Evolutionary conservation across 2,329 filamentous ascomycete species (phyloP), one percentile per base, ranked within the genome.

Genomic region (Calonectria pteridis): DNA sequence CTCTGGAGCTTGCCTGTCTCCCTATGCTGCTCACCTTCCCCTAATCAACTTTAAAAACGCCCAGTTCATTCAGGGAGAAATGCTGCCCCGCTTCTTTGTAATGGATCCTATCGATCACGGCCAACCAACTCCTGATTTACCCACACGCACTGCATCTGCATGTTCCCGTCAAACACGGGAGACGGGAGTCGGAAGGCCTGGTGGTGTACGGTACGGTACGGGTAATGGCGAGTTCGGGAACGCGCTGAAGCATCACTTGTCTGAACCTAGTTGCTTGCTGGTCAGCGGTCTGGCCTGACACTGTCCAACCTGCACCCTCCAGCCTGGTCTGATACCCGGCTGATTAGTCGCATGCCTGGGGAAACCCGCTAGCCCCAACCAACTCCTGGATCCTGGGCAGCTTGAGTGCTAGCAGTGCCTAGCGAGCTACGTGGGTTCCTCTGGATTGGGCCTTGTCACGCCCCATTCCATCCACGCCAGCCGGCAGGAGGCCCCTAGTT

Each of bases 11-110:
- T 65, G 62, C n/a, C 59, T 64, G 23, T 40, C 40, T 66, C 46
- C 62, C 58, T 62, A 29, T 55, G 58, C 11, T 50, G 62, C 50
- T 40, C 31, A 31, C 62, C 51, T 46, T 59, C 37, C 50, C 62
- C 37, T 59, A 49, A 67, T 33, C 53, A 67, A 67, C 68, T 37
- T 71, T 40, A 72, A 67, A 70, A 70, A 55, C 46, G 67, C 67
- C 67, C 46, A 55, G 13, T 70, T 70, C 49, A n/a, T 68, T 63
- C 46, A 58, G 65, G 58, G 65, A 72, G 70, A 72, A 72, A 72
- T 72, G 65, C 49, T 64, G 70, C 70, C 70, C 70, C 70, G 70
- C 70, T 69, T 59, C 43, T 67, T 35, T 51, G 51, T 58, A 69
- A 69, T 65, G 58, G 35, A 40, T 65, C 46, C 50, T 51, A 68